These are phyloP conservation scores for Ambrosia hybrid DNA, from an alignment of 140 eudicot species.

Conservation along the genomic window DNA sequence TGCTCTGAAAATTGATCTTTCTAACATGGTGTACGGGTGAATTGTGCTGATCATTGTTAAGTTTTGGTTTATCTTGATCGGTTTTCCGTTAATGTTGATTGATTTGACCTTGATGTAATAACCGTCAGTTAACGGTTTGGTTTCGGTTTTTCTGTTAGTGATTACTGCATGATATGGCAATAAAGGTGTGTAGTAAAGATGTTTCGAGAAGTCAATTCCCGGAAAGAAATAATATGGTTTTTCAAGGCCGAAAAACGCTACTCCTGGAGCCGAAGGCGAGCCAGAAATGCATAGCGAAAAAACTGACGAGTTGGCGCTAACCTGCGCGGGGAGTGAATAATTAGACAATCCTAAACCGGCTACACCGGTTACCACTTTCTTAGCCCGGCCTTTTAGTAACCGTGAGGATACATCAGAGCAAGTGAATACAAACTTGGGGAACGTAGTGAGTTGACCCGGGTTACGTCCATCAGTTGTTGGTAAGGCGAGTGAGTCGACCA, in stretches of 20 bases:
- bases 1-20: conserved; percentile 32
- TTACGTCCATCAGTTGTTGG: conserved; percentile 44
- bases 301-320: conserved; percentile 27
- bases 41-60: conserved; percentile 51
- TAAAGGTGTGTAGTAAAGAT: conserved; percentile 60
- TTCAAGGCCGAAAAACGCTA: conserved; percentile 46
- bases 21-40: conserved; percentile 47
- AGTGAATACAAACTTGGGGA: conserved; percentile 36
- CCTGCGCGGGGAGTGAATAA: conserved; percentile 48
- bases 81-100: conserved; percentile 47
- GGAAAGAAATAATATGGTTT: conserved; percentile 57
- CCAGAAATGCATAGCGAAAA: conserved; percentile 64
- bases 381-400: conserved; percentile 37
- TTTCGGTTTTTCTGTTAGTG: not conserved
- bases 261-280: conserved; percentile 73
- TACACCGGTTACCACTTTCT: conserved; percentile 37
- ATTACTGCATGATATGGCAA: conserved; percentile 17
- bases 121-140: conserved; percentile 24
- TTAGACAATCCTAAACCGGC: conserved; percentile 55
- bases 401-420: conserved; percentile 37
- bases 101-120: conserved; percentile 52
- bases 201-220: conserved; percentile 47
- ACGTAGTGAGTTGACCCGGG: conserved; percentile 42
- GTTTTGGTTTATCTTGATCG: conserved; percentile 16
- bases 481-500: conserved; percentile 40